Evolutionary conservation across 176 grass and related monocot species (phyloP), one percentile per base, ranked within the genome.

Genomic region (Pontederia crassipes): DNA sequence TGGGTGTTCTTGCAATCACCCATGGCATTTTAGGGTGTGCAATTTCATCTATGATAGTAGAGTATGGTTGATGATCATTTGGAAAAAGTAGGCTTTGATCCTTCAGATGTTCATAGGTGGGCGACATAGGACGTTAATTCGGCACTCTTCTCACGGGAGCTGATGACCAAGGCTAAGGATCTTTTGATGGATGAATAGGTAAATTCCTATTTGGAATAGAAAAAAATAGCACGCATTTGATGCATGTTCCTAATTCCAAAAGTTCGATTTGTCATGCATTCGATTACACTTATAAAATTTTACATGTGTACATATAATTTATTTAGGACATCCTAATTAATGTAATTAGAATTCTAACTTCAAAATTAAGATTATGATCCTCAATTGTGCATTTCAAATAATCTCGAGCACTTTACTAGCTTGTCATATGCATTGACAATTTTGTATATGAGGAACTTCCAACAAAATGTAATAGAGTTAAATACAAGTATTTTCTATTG

Each of bases 51-150:
- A 52, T 12, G 50, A 52, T 61, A 26, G 5, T 70, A 46, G 5
- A 49, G 0, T 57, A 4, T 45, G 6, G 57, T 61, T 59, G 54
- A 57, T 27, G 17, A 13, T 76, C 12, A 48, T 50, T 4, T 35
- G 29, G 29, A 35, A 35, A 35, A 4, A 2, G 4, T 35, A 4
- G 29, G 29, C 29, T 46, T 65, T 49, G 2, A 65, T 14, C 0
- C 90, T 74, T 84, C 81, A 45, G 69, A 77, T 75, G 82, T 67
- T 87, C 77, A 85, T 83, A 96, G 92, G 79, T 96, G 92, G 92
- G 83, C 92, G 65, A 86, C 85, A 77, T 79, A 60, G 73, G 69
- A 82, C 73, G 67, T 96, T n/a, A 85, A 96, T 82, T 86, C 92
- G 62, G 92, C 86, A 68, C 69, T 96, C 12, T 96, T 96, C 71